Base-by-base conservation (phyloP, 2,329 filamentous ascomycete genomes). In the Cyclaneusma minus region DNA sequence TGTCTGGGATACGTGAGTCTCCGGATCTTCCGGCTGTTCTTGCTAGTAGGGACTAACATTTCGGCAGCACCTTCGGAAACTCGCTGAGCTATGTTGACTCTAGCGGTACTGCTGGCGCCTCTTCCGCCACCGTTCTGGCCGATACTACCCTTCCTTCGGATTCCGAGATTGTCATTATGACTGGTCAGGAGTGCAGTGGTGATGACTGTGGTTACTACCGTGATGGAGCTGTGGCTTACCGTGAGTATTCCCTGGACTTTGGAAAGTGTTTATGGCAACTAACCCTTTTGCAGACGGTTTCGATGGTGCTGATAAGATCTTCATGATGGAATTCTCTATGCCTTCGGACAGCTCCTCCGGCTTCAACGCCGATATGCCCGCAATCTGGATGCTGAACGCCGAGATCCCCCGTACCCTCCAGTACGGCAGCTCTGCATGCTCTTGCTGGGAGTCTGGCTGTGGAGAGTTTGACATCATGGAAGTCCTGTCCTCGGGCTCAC, bases 391-490 rank as follows among this genome's bases (percentile, higher is more conserved):
- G 25, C 64, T 85, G 33, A 85, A 85, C 51, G 71, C 68, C 11
- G 62, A 68, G 33, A 80, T 85, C 34, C 69, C 77, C 14, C 70
- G 71, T 33, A 72, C 74, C 4, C 55, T 64, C 4, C 77, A 84
- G 48, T 84, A 84, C 54, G 61, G 62, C 35, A 52, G 55, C 24
- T 47, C 54, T 6, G 49, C 53, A 3, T 85, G 79, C 59, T 78
- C 68, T 32, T 85, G 80, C 60, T 84, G 77, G 77, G 51, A 50
- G 8, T 58, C 44, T 41, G 70, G 68, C 19, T 84, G 79, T 45
- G 78, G 76, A 40, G 80, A 87, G 53, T 67, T 78, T 34, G 80
- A 87, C 42, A 60, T 84, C 28, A 72, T 76, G 41, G 80, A 85
- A 53, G 62, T 80, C 13, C 65, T 85, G 21, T 58, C 63, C 33